Evolutionary conservation across 1,139 yeast genomes (phyloP).

Genomic region (Suhomyces kunorum): DNA sequence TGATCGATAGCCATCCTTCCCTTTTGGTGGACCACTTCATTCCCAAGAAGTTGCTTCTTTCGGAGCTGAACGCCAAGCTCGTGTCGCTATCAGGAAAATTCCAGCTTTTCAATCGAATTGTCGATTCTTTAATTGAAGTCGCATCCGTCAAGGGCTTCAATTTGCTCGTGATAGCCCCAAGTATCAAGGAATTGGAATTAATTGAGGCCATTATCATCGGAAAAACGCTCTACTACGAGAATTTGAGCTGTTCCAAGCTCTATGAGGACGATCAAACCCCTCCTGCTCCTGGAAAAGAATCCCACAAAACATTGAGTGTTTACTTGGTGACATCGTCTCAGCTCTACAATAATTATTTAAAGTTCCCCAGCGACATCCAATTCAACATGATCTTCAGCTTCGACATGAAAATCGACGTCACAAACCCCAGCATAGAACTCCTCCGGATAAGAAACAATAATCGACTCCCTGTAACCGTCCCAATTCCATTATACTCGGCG

Average conservation of each 20-base stretch:
- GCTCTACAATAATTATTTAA: constrained; percentile 37
- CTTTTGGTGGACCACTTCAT: constrained; percentile 72
- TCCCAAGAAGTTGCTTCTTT: constrained; percentile 63
- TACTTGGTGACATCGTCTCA: constrained; percentile 45
- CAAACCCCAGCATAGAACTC: constrained; percentile 42
- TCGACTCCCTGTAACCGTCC: constrained; percentile 40
- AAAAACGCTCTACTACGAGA: constrained; percentile 53
- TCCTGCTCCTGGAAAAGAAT: constrained; percentile 13
- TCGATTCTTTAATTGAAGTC: constrained; percentile 34
- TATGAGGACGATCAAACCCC: constrained; percentile 41
- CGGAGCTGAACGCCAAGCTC: constrained; percentile 62
- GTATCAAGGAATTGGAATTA: constrained; percentile 67
- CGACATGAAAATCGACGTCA: constrained; percentile 52
- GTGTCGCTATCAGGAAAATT: constrained; percentile 61
- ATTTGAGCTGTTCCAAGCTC: constrained; percentile 61
- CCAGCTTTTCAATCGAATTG: constrained; percentile 50
- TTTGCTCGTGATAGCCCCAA: constrained; percentile 58
- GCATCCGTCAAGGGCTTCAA: constrained; percentile 19
- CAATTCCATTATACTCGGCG: constrained; percentile 40
- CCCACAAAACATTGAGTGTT: constrained; percentile 18
- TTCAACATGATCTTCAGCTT: constrained; percentile 59
- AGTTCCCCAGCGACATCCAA: constrained; percentile 24
- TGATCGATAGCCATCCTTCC: constrained; percentile 64
- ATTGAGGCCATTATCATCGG: constrained; percentile 70
- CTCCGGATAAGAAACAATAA: constrained; percentile 23